Base-by-base conservation (phyloP, 2,329 filamentous ascomycete species). In the Calycina marina region DNA sequence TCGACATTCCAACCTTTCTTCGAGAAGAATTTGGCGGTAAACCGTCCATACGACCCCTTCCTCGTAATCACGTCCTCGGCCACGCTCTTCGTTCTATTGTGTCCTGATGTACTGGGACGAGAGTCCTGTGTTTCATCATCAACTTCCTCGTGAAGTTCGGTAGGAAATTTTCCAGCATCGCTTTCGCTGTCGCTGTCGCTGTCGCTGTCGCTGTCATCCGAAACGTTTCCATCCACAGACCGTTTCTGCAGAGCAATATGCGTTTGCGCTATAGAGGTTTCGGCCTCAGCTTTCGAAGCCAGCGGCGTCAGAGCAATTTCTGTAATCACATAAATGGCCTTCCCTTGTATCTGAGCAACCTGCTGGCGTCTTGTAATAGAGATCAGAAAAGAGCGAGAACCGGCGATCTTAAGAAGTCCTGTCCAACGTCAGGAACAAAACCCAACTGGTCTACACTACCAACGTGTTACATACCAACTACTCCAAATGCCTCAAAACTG, bases 281-380 rank as follows among this genome's bases (percentile, higher is more conserved):
- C 65, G 4, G 88, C 86, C 26, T 92, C 83, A 25, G 57, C 53
- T 47, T 77, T 77, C 4, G 80, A 88, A 2, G 76, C 71, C 32
- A 90, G 74, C 1, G 90, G 90, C 4, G 93, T 93, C n/a, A 96
- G 62, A 5, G 84, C 78, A 18, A 96, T 81, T 45, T 92, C 83
- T 26, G 80, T 90, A 38, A 94, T 72, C 24, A 84, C 76, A 55
- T 92, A 98, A 34, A 96, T 63, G 0, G 86, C 77, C 34, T 71
- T 76, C 4, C 83, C 84, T 42, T 77, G 74, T 30, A 96, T 74
- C 42, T 86, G 77, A 3, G 90, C 90, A 30, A 96, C 85, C 54
- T 93, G 82, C 48, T 92, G 72, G 28, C 88, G 80, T 36, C 75
- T 72, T 14, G 78, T 85, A 47, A 98, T 92, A 8, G 83, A 78